A percentile compares a stretch with the other conserved stretches of the same genome.
phyloP scores from a whole-genome alignment of 2,329 filamentous ascomycete species.

The Fusarium nematophilum region DNA sequence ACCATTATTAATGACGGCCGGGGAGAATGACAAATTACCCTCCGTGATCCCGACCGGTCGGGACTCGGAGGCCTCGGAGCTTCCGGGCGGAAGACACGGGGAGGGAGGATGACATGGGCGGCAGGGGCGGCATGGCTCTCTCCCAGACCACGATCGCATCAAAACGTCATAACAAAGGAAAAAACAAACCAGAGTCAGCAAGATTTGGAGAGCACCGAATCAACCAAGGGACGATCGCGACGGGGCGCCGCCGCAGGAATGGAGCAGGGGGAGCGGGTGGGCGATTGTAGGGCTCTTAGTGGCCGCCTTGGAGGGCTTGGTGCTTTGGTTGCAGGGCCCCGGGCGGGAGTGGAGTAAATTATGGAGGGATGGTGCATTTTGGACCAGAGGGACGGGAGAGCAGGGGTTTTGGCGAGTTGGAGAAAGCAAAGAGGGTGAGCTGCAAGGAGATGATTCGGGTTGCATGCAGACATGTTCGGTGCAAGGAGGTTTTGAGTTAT shows the following conservation, averaged over 20 bases:
- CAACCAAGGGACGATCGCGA: slow-evolving; percentile 31
- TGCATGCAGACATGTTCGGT: not conserved
- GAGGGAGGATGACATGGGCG: slow-evolving; percentile 17
- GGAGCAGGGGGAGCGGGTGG: slow-evolving; percentile 33
- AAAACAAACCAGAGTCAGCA: not conserved
- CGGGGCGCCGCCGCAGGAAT: slow-evolving; percentile 33
- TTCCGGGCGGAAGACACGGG: slow-evolving; percentile 27
- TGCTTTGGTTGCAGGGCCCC: slow-evolving; percentile 20
- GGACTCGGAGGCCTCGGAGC: slow-evolving; percentile 30
- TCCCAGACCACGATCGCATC: slow-evolving; percentile 8
- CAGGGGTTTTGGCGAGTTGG: not conserved
- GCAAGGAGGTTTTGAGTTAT: not conserved
- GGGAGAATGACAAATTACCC: not conserved
- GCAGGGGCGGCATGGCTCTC: slow-evolving; percentile 9
- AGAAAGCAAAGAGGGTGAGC: not conserved
- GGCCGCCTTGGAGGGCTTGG: slow-evolving; percentile 30
- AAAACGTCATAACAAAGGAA: slow-evolving; percentile 28
- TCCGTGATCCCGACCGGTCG: slow-evolving; percentile 20
- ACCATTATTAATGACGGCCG: too few relatives aligned
- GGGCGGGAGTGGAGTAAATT: slow-evolving; percentile 25
- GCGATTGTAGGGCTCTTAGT: slow-evolving; percentile 39
- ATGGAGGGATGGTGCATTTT: slow-evolving; percentile 8
- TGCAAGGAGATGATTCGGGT: not conserved
- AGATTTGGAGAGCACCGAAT: slow-evolving; percentile 3
- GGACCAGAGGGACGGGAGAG: not conserved